These are phyloP conservation scores for Dothistroma septosporum DNA, from an alignment of 2,329 filamentous ascomycete genomes.

Conservation along the genomic window DNA sequence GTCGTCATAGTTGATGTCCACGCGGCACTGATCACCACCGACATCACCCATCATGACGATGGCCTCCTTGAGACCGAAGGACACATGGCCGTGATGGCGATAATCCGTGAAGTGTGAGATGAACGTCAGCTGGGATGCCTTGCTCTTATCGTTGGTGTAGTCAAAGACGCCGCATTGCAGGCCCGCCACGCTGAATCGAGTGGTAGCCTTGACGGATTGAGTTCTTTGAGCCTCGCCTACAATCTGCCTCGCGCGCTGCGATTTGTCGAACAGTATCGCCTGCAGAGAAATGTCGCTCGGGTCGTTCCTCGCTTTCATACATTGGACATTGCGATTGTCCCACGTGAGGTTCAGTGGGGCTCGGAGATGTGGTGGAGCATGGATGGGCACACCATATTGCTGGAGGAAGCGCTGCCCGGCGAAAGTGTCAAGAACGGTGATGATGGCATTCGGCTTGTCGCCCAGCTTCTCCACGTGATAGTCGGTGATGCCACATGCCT, in stretches of 20 bases:
- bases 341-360: constrained; percentile 8
- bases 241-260: constrained; percentile 9
- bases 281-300: constrained; percentile 25
- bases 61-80: constrained; percentile 29
- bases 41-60: constrained; percentile 23
- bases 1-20: constrained; percentile 44
- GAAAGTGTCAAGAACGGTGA: constrained; percentile 44
- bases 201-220: constrained; percentile 9
- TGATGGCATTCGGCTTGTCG: constrained; percentile 40
- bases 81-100: constrained; percentile 36
- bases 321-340: constrained; percentile 9
- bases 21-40: constrained; percentile 26
- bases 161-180: constrained; percentile 45
- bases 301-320: constrained; percentile 2
- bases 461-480: constrained; percentile 45
- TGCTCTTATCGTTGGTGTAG: constrained; percentile 33
- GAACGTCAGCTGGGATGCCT: constrained; percentile 36
- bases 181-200: constrained; percentile 34
- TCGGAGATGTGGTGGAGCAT: constrained; percentile 17
- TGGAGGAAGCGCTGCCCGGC: constrained; percentile 45
- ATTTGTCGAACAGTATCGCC: constrained; percentile 24
- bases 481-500: constrained; percentile 37
- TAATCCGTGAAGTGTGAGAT: constrained; percentile 41
- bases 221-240: neutral
- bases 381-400: constrained; percentile 28